Conservation (phyloP, 345 rosid genomes). For the Odontarrhena argentea region DNA sequence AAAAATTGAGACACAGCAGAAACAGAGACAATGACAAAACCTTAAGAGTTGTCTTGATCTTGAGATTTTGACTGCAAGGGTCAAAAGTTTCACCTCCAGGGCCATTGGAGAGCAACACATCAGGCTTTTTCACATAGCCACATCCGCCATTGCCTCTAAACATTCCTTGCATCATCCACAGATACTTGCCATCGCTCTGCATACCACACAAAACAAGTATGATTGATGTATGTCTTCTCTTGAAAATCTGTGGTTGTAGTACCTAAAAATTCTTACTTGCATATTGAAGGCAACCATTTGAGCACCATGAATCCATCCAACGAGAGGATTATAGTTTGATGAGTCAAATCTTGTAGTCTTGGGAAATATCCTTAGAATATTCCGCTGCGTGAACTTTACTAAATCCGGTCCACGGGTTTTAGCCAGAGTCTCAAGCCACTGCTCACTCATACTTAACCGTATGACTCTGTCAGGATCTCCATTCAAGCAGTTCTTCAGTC, state of each 20-base stretch:
- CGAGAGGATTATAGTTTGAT: slow-evolving; percentile 77
- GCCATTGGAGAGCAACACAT: slow-evolving; percentile 49
- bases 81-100: slow-evolving; percentile 47
- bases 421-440: slow-evolving; percentile 58
- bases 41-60: slow-evolving; percentile 55
- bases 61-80: slow-evolving; percentile 47
- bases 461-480: slow-evolving; percentile 52
- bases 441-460: slow-evolving; percentile 75
- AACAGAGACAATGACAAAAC: slow-evolving; percentile 37
- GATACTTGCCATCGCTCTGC: slow-evolving; percentile 67
- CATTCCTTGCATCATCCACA: slow-evolving; percentile 91
- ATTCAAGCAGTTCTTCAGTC: slow-evolving; percentile 44
- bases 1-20: not conserved
- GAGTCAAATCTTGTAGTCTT: slow-evolving; percentile 74
- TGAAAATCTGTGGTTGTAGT: not conserved
- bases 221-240: not conserved
- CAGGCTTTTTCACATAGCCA: slow-evolving; percentile 84
- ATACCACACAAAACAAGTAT: slow-evolving; percentile 11
- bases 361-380: slow-evolving; percentile 77
- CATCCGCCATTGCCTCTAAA: slow-evolving; percentile 84
- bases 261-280: slow-evolving; percentile 57
- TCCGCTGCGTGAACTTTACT: slow-evolving; percentile 76
- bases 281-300: slow-evolving; percentile 99
- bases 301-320: slow-evolving; percentile 96
- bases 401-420: slow-evolving; percentile 49